phyloP scores from a whole-genome alignment of 768 basidiomycete species.

The Amanita phalloides region DNA sequence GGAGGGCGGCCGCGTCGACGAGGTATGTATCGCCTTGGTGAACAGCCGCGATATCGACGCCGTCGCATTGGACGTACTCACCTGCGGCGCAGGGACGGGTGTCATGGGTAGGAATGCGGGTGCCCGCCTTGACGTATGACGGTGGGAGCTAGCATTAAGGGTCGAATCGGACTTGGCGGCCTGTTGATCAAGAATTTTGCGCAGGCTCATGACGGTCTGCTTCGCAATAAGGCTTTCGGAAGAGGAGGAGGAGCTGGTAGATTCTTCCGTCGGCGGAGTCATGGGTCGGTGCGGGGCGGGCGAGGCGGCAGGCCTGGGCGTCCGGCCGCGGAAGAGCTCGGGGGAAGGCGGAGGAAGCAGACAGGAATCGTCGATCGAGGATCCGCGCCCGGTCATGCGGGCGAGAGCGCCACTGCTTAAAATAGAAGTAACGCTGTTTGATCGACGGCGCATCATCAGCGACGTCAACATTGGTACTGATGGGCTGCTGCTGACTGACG shows the following conservation, averaged over 20 bases:
- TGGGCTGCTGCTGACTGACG: conserved; percentile 21
- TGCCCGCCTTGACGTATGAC: conserved; percentile 2
- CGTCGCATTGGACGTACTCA: conserved; percentile 64
- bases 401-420: conserved; percentile 12
- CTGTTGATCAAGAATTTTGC: conserved; percentile 58
- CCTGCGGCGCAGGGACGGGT: conserved; percentile 39
- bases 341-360: background rate
- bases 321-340: background rate
- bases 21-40: conserved; percentile 45
- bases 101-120: conserved; percentile 35
- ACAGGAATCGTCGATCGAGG: background rate
- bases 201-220: conserved; percentile 52
- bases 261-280: conserved; percentile 54
- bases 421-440: conserved; percentile 21
- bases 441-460: conserved; percentile 19
- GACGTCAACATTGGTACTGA: conserved; percentile 15
- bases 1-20: conserved; percentile 52
- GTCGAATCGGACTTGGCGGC: conserved; percentile 18
- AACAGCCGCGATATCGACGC: conserved; percentile 72
- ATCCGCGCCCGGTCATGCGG: conserved; percentile 2
- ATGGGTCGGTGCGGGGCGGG: conserved; percentile 22
- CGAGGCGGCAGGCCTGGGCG: background rate
- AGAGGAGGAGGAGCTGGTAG: conserved; percentile 40
- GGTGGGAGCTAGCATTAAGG: background rate
- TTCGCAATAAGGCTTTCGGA: conserved; percentile 48